Evolutionary conservation across 352 stramenopile species (phyloP), one percentile per base, ranked within the genome.

Genomic region (Pythium aphanidermatum): DNA sequence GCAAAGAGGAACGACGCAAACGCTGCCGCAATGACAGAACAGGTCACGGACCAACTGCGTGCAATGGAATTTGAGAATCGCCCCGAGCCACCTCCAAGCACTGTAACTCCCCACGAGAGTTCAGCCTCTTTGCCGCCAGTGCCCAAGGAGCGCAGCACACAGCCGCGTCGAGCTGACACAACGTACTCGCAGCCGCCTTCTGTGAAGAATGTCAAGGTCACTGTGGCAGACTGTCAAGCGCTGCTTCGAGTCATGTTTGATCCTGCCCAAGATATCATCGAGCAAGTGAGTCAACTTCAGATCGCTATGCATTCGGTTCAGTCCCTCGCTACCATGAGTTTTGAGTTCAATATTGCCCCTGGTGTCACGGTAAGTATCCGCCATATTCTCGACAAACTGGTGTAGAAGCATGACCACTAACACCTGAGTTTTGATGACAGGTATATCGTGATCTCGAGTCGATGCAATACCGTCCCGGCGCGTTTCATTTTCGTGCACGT

Each of bases 301-400:
- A 51, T 44, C 20, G 52, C 61, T 39, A 42, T 86, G n/a, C 2
- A 42, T 11, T 57, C 64, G 53, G 60, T 35, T 19, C 51, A 60
- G 9, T 32, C 69, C 11, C 40, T 85, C 10, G 57, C 62, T 11
- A 71, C 51, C 2, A 82, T 83, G 63, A 86, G 68, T 44, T 68
- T 65, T 20, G 74, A 92, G 28, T 78, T 92, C 32, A 58, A 59
- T 14, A 46, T 92, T 19, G 56, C 64, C 11, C 39, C 47, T 17
- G 69, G 63, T 20, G 67, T 92, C 28, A 69, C 63, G 70, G 79
- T 91, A 17, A n/a, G 55, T 53, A n/a, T n/a, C n/a, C n/a, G n/a
- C n/a, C n/a, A n/a, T n/a, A n/a, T n/a, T n/a, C n/a, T n/a, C n/a
- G n/a, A n/a, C n/a, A n/a, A n/a, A n/a, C n/a, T n/a, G n/a, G n/a